Evolutionary conservation across 768 basidiomycete genomes (phyloP), one percentile per base, ranked within the genome.

Genomic region (Asterophora parasitica): DNA sequence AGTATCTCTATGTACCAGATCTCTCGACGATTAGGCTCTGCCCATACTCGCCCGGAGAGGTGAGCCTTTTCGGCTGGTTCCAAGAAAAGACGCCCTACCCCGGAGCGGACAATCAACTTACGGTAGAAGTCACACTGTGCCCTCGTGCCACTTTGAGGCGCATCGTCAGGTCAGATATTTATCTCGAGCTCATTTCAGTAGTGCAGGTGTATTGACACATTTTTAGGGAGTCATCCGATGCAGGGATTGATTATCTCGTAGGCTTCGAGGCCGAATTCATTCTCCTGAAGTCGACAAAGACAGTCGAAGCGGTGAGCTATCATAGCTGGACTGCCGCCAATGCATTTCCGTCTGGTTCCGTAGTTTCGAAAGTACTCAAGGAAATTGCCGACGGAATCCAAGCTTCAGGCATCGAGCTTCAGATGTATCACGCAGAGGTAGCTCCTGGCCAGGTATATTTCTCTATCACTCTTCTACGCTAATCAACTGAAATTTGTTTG

Each of bases 241-340:
- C 57, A 2, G 62, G 60, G 7, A 53, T 78, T 7, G 64, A 73
- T 3, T 86, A 84, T 58, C 71, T 87, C 33, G 70, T 85, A 33
- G 86, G 86, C 4, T 72, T 82, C 46, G 86, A 88, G 65, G 74
- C 73, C 1, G 86, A 88, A 58, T 85, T 88, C 50, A 78, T 80
- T 43, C 74, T 88, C 9, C 70, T 88, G 16, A 75, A 72, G 47
- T 72, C 72, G 0, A 75, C 70, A 0, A 48, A 65, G 6, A 79
- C 81, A 0, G 59, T 78, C 33, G 63, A 66, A 30, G 62, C 75
- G 11, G 73, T 73, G 27, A 78, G 79, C 54, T 39, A 67, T 3
- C 69, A 72, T 35, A 71, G 72, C 23, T 88, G 74, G 73, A 73
- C 72, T 17, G 62, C 61, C 23, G 63, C 81, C 0, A 52, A 61